A percentile compares a stretch with the other conserved stretches of the same genome.
phyloP scores from a whole-genome alignment of 148 eudicot genomes.

The Rhododendron kiyosumense region DNA sequence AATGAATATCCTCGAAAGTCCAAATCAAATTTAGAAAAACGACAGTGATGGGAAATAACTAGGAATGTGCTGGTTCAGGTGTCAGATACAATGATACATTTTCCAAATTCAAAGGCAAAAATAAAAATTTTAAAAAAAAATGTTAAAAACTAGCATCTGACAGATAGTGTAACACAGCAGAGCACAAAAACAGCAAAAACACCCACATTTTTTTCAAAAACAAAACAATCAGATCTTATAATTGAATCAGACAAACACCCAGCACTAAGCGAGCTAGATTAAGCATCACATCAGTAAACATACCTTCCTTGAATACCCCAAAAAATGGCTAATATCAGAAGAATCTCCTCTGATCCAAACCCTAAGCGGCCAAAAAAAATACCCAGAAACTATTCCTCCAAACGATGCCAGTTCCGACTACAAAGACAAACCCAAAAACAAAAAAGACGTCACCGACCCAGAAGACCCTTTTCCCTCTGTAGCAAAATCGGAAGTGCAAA shows the following conservation, averaged over 20 bases:
- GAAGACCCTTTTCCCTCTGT: neutral
- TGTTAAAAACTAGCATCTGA: constrained; percentile 3
- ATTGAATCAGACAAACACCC: neutral
- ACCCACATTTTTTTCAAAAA: neutral
- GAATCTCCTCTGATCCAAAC: constrained; percentile 13
- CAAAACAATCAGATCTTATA: constrained; percentile 7
- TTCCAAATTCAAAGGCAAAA: neutral
- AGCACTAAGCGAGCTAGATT: neutral
- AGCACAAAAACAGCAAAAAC: neutral
- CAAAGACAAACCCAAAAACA: neutral
- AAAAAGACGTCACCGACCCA: neutral
- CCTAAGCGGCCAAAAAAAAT: neutral
- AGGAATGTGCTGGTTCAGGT: neutral
- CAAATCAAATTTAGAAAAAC: neutral
- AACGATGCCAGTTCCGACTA: constrained; percentile 9
- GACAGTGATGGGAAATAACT: neutral
- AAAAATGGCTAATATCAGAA: neutral
- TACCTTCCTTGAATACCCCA: constrained; percentile 9
- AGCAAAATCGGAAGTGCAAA: constrained; percentile 6
- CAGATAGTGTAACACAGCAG: neutral
- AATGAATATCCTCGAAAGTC: neutral
- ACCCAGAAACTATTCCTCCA: neutral
- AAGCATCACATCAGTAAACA: neutral
- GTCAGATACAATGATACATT: neutral
- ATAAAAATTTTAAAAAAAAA: too few relatives aligned